Evolutionary conservation across 2,329 filamentous ascomycete species (phyloP).

Genomic region (Neurospora crassa): DNA sequence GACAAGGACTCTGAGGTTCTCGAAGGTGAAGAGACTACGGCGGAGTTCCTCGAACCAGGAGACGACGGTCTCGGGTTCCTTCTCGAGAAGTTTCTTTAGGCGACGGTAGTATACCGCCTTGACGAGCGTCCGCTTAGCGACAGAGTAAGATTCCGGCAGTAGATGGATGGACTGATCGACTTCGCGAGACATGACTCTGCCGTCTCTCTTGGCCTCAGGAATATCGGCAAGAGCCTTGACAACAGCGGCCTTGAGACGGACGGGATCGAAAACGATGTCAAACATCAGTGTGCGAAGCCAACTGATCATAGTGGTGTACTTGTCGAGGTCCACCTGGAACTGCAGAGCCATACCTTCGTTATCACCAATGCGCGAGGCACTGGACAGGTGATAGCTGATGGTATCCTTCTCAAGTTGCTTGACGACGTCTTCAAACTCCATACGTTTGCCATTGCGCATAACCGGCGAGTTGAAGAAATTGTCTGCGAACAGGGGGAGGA

Average conservation of each 20-base stretch:
- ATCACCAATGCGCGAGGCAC: conserved; percentile 61
- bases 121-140: conserved; percentile 73
- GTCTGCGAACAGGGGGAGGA: conserved; percentile 75
- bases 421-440: conserved; percentile 88
- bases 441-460: conserved; percentile 59
- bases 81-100: conserved; percentile 69
- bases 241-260: conserved; percentile 52
- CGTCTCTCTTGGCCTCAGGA: conserved; percentile 83
- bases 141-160: conserved; percentile 63
- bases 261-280: conserved; percentile 75
- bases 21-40: conserved; percentile 65
- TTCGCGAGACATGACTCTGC: conserved; percentile 55
- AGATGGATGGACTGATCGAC: conserved; percentile 73
- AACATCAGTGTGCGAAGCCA: conserved; percentile 86
- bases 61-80: conserved; percentile 67
- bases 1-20: conserved; percentile 79
- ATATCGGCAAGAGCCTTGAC: conserved; percentile 84
- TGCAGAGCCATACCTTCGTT: conserved; percentile 72
- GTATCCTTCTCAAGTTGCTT: conserved; percentile 87
- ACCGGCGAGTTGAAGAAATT: conserved; percentile 95
- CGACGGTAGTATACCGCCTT: conserved; percentile 81
- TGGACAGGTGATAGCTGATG: conserved; percentile 68
- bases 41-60: conserved; percentile 69
- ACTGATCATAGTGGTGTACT: conserved; percentile 70
- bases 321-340: conserved; percentile 80